These are phyloP conservation scores for Citrus sp. DNA, from an alignment of 345 rosid genomes.

Conservation along the genomic window DNA sequence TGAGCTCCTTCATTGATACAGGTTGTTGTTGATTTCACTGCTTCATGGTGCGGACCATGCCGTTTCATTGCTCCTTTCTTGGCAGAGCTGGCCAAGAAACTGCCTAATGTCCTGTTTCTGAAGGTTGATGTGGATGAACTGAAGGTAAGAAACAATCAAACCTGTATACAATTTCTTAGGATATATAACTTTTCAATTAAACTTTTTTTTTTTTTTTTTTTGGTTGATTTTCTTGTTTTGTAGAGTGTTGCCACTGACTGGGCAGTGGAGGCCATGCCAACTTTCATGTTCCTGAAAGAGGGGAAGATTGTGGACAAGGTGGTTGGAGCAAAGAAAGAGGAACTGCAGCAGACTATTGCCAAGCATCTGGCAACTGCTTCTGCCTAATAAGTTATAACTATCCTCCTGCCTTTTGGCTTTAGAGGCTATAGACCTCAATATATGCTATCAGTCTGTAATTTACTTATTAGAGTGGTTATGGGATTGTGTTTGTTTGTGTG, in stretches of 20 bases:
- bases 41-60: conserved; percentile 85
- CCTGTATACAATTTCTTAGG: neutral
- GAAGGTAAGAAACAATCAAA: conserved; percentile 39
- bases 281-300: conserved; percentile 64
- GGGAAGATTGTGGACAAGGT: conserved; percentile 73
- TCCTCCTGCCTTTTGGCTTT: neutral
- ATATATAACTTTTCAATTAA: neutral
- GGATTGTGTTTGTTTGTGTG: neutral
- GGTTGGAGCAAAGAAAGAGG: conserved; percentile 76
- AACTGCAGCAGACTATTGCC: conserved; percentile 53
- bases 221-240: conserved; percentile 10
- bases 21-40: conserved; percentile 84
- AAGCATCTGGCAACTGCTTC: conserved; percentile 54
- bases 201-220: neutral
- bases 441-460: conserved; percentile 1
- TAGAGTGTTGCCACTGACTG: conserved; percentile 66
- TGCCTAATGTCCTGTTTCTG: conserved; percentile 49
- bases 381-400: conserved; percentile 21
- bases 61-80: conserved; percentile 67
- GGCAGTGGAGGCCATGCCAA: conserved; percentile 82
- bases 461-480: neutral
- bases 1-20: conserved; percentile 15
- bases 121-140: conserved; percentile 79
- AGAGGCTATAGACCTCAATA: conserved; percentile 9
- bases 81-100: conserved; percentile 66